Conservation (phyloP, 129 eudicot species). For the Logfia minima region DNA sequence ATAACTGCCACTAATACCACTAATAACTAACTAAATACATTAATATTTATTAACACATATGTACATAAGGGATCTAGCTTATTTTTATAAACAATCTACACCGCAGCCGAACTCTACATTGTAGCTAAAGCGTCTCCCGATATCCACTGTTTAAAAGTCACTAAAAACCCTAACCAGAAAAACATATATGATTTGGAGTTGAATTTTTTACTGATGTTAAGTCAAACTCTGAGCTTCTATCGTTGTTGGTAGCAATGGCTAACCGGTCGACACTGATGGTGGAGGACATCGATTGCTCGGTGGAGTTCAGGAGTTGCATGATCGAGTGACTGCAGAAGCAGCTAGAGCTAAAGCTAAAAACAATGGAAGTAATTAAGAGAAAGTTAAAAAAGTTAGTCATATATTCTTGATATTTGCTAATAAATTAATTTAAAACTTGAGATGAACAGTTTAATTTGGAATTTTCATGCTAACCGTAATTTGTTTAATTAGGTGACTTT, state of each 20-base stretch:
- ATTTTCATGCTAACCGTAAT: neutral
- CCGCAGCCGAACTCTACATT: conserved; percentile 50
- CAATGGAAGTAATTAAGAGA: neutral
- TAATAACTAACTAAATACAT: too few relatives aligned
- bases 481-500: conserved; percentile 40
- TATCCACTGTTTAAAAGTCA: conserved; percentile 48
- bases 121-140: conserved; percentile 37
- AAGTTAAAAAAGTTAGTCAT: conserved; percentile 32
- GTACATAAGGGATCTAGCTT: too few relatives aligned
- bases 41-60: too few relatives aligned
- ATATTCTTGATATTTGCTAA: too few relatives aligned
- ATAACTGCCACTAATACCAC: too few relatives aligned
- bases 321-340: neutral
- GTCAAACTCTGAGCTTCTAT: conserved; percentile 40
- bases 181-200: conserved; percentile 33
- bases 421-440: too few relatives aligned
- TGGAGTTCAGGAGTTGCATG: conserved; percentile 47
- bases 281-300: conserved; percentile 59
- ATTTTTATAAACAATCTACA: too few relatives aligned
- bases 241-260: conserved; percentile 40
- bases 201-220: conserved; percentile 2
- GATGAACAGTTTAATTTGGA: too few relatives aligned
- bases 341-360: too few relatives aligned
- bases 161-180: conserved; percentile 46
- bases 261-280: conserved; percentile 57